phyloP scores from a whole-genome alignment of 2,329 filamentous ascomycete species.

The Sporothrix brasiliensis region DNA sequence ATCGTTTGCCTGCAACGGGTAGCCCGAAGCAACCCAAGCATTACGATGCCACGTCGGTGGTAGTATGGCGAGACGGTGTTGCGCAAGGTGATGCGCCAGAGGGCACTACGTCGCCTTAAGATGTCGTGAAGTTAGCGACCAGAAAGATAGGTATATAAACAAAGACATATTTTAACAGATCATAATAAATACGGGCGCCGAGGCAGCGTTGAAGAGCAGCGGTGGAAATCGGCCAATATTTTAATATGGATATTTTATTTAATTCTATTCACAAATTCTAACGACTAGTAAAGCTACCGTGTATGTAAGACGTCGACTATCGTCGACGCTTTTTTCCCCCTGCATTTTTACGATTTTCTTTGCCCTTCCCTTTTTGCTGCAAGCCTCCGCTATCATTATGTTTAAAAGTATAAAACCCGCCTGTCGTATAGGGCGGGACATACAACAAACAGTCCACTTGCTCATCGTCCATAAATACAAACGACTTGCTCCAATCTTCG shows the following conservation, averaged over 20 bases:
- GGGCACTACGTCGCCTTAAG: not conserved
- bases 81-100: not conserved
- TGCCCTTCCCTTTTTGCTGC: conserved; percentile 4
- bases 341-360: not conserved
- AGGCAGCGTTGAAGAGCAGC: no score
- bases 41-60: not conserved
- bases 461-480: not conserved
- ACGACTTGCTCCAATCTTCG: not conserved
- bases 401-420: not conserved
- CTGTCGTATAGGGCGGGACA: not conserved
- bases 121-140: not conserved
- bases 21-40: not conserved
- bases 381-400: no score
- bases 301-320: no score
- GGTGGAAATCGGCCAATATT: not conserved
- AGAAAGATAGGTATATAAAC: no score
- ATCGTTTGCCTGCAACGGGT: not conserved
- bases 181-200: no score
- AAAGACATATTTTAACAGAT: no score
- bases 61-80: not conserved
- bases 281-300: no score
- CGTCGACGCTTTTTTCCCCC: not conserved
- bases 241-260: not conserved
- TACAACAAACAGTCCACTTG: not conserved
- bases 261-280: not conserved